Evolutionary conservation across 164 flowering plant genomes (phyloP), one percentile per base, ranked within the genome.

Genomic region (Vitis amurensis): DNA sequence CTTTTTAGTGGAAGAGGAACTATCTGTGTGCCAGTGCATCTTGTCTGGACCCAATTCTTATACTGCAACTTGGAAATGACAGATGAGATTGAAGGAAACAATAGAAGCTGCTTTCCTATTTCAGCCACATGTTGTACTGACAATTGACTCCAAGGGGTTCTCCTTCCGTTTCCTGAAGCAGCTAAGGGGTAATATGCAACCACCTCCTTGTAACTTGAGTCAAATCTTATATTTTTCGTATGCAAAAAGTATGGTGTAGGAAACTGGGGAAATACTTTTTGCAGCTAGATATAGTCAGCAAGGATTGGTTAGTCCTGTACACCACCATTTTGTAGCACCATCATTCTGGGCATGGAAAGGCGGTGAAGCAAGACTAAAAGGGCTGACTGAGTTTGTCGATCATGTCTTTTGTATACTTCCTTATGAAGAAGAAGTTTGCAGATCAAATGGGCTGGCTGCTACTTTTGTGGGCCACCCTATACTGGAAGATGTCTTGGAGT

Each of bases 291-390:
- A 76, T 75, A 65, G 66, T 68, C 75, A 75, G 65, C 80, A 77
- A 55, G 80, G 82, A 49, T 16, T 75, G 63, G 78, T 50, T 80
- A 51, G 74, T 48, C 91, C 97, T 30, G 64, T 79, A 12, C 92
- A 89, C 63, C 79, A 90, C 67, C 99, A 95, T 77, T 95, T 89
- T 79, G 99, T 95, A 44, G 98, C 98, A 58, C 99, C 99, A 15
- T 93, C 99, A 56, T 95, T 93, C 68, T 95, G 99, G 99, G 99
- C 98, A 29, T 95, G 98, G 99, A 91, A 87, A 89, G 97, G 98
- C 8, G 99, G 98, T 71, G 97, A 95, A 82, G 80, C 73, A 64
- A 89, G 98, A 76, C 89, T 95, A 29, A 84, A 69, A 72, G 83
- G 87, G 58, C 87, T 95, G n/a, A 66, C 88, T 67, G 73, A 78